A percentile compares a stretch with the other conserved stretches of the same genome.
Conservation (phyloP, 2,329 filamentous ascomycete genomes). For the Coleophoma cylindrospora region DNA sequence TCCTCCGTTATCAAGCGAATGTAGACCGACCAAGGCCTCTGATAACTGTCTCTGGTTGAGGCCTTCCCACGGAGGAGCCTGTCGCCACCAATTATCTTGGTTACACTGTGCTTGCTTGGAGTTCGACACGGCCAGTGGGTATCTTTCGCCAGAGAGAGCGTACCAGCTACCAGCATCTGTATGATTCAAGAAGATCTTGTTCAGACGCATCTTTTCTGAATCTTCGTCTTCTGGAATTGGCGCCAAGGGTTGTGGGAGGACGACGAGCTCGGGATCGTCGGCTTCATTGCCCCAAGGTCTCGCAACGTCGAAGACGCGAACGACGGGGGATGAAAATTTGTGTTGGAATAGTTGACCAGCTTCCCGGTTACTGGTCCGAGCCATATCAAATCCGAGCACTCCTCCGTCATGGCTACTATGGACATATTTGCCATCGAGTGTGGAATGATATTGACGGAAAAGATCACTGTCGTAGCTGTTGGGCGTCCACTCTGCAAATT, state of each 20-base stretch:
- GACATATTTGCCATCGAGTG: constrained; percentile 84
- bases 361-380: constrained; percentile 28
- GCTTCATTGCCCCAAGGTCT: constrained; percentile 63
- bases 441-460: constrained; percentile 71
- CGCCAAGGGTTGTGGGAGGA: constrained; percentile 80
- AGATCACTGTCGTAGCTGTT: constrained; percentile 90
- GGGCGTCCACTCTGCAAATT: constrained; percentile 89
- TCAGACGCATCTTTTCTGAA: constrained; percentile 47
- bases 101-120: constrained; percentile 46
- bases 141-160: constrained; percentile 80
- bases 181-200: constrained; percentile 78
- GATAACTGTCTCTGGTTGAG: constrained; percentile 41
- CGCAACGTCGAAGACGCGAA: constrained; percentile 83
- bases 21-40: constrained; percentile 65
- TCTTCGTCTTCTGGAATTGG: constrained; percentile 44
- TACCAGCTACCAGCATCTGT: constrained; percentile 90
- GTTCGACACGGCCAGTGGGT: constrained; percentile 78
- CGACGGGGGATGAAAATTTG: constrained; percentile 72
- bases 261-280: constrained; percentile 69
- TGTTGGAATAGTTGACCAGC: constrained; percentile 52
- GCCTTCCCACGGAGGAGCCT: constrained; percentile 25
- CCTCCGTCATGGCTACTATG: constrained; percentile 82
- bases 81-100: constrained; percentile 46
- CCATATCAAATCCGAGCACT: constrained; percentile 73
- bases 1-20: constrained; percentile 49